These are phyloP conservation scores for Tetragonia tetragonoides DNA, from an alignment of 148 eudicot species.

Conservation along the genomic window DNA sequence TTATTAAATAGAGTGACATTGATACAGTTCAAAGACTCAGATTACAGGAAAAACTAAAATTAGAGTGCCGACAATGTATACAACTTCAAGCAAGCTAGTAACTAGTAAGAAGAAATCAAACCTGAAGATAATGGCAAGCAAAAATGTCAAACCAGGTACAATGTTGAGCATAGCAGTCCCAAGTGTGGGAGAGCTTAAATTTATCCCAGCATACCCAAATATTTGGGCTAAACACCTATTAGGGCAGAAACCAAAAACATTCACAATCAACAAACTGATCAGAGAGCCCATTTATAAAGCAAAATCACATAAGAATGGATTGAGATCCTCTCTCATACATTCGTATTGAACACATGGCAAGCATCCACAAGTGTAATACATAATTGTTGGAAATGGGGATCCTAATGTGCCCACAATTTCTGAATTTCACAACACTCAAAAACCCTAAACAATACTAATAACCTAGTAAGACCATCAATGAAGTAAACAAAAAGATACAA, in stretches of 20 bases:
- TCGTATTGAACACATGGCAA: too few species aligned
- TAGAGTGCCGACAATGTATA: not conserved
- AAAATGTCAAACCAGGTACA: slow-evolving; percentile 74
- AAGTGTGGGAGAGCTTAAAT: slow-evolving; percentile 60
- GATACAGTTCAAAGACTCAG: not conserved
- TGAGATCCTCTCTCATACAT: too few species aligned
- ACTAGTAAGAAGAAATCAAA: slow-evolving; percentile 15
- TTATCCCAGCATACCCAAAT: slow-evolving; percentile 55
- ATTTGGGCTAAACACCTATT: slow-evolving; percentile 56
- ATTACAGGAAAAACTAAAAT: too few species aligned
- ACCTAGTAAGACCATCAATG: not conserved
- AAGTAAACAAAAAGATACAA: not conserved
- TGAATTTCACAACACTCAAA: too few species aligned
- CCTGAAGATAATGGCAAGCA: slow-evolving; percentile 70
- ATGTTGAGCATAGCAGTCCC: slow-evolving; percentile 69
- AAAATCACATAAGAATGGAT: not conserved
- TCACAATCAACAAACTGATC: not conserved
- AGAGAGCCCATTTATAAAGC: not conserved
- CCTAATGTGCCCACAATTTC: too few species aligned
- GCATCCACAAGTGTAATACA: too few species aligned
- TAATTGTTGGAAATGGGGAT: too few species aligned
- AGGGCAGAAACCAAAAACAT: not conserved
- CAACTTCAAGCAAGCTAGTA: not conserved
- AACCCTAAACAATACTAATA: not conserved
- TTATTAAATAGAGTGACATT: not conserved